A percentile compares a stretch with the other conserved stretches of the same genome.
These are phyloP conservation scores for Plasmodium falciparum DNA, from an alignment of 169 alveolate genomes.

Conservation along the genomic window DNA sequence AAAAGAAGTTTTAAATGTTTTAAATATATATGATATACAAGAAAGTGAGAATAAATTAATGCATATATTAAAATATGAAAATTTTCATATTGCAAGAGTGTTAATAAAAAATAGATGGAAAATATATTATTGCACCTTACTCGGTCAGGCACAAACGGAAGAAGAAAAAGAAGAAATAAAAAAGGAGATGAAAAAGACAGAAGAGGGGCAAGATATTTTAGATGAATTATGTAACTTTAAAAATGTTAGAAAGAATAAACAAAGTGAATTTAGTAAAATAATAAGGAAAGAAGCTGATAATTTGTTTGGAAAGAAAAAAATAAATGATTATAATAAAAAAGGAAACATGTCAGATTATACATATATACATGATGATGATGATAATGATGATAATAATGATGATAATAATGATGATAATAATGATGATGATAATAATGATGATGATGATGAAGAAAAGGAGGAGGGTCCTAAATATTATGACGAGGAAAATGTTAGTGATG, in stretches of 20 bases:
- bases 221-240: conserved; percentile 87
- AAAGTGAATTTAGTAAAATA: conserved; percentile 85
- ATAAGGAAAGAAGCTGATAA: conserved; percentile 89
- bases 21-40: conserved; percentile 91
- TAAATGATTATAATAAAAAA: conserved; percentile 47
- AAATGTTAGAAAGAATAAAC: conserved; percentile 82
- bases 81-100: conserved; percentile 92
- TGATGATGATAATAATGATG: not conserved
- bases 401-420: not conserved
- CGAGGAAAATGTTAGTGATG: not conserved
- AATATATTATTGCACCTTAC: conserved; percentile 93
- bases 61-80: conserved; percentile 92
- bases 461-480: not conserved
- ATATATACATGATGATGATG: conserved; percentile 75
- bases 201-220: conserved; percentile 91
- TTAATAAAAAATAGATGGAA: conserved; percentile 91
- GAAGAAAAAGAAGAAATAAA: conserved; percentile 90
- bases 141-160: conserved; percentile 95
- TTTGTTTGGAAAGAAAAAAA: conserved; percentile 78
- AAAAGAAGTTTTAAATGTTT: conserved; percentile 87
- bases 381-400: conserved; percentile 6
- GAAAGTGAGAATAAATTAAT: conserved; percentile 95
- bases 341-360: not conserved
- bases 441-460: not conserved
- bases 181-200: conserved; percentile 86